A percentile compares a stretch with the other conserved stretches of the same genome.
Evolutionary conservation across 2,329 filamentous ascomycete genomes (phyloP).

Genomic region (Nemania serpens): DNA sequence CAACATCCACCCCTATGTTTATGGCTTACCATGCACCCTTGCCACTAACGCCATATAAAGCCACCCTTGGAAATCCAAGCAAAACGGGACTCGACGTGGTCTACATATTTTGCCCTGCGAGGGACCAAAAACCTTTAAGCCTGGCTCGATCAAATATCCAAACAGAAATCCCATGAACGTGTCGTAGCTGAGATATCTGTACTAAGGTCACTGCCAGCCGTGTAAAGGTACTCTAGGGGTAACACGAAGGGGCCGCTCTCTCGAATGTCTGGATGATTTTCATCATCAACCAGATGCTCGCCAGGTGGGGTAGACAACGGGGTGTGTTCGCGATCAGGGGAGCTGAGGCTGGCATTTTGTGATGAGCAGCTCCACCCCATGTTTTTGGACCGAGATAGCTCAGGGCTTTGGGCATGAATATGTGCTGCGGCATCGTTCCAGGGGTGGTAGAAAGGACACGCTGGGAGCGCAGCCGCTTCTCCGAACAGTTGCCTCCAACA

Average conservation of each 20-base stretch:
- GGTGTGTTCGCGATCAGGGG: not conserved
- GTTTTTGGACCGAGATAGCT: not conserved
- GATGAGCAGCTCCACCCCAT: not conserved
- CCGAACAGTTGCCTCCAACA: conserved; percentile 18
- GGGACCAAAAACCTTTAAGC: not conserved
- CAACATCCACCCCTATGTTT: too few species aligned
- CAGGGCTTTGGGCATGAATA: not conserved
- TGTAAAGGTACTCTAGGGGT: not conserved
- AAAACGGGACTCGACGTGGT: too few species aligned
- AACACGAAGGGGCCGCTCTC: not conserved
- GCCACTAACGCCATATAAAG: too few species aligned
- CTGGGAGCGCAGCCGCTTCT: not conserved
- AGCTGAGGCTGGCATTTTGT: not conserved
- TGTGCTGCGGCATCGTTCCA: not conserved
- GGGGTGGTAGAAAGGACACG: conserved; percentile 19
- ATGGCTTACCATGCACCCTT: too few species aligned
- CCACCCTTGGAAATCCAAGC: too few species aligned
- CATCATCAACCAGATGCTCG: not conserved
- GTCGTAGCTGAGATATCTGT: not conserved
- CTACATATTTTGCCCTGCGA: not conserved
- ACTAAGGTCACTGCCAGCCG: not conserved
- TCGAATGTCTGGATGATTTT: not conserved
- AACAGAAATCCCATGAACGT: not conserved
- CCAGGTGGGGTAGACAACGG: not conserved
- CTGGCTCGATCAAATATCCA: not conserved